These are phyloP conservation scores for Chaetothyriales sp. DNA, from an alignment of 2,329 filamentous ascomycete genomes.

Conservation along the genomic window DNA sequence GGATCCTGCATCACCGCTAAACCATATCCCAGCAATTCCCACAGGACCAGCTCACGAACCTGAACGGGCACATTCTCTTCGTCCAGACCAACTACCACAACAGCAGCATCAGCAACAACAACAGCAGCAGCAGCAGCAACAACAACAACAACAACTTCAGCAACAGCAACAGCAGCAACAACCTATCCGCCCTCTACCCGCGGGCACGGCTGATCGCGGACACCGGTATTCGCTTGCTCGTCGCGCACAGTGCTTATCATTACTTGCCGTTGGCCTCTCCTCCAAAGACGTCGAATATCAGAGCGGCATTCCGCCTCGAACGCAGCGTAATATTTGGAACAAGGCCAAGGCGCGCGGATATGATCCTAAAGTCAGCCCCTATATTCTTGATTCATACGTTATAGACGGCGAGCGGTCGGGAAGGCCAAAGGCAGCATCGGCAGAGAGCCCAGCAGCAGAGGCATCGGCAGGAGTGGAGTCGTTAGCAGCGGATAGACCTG, in stretches of 20 bases:
- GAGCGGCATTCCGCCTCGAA: neutral
- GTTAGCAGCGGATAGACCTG: neutral
- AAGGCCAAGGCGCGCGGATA: neutral
- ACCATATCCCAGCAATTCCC: neutral
- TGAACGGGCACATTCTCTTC: neutral
- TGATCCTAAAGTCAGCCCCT: neutral
- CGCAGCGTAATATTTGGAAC: neutral
- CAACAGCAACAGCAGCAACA: neutral
- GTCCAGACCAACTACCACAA: neutral
- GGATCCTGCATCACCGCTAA: neutral
- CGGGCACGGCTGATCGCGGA: neutral
- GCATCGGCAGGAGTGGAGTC: neutral
- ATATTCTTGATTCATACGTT: constrained; percentile 1
- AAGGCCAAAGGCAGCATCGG: neutral
- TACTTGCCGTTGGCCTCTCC: neutral
- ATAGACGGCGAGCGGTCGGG: neutral
- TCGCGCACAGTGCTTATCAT: neutral
- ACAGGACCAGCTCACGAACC: neutral
- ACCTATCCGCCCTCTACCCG: neutral
- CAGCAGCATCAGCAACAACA: no score
- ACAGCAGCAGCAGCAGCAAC: no score
- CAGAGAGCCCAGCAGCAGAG: neutral
- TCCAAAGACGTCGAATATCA: neutral
- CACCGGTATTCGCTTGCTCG: neutral
- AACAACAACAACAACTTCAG: no score